Base-by-base conservation (phyloP, 1,284 basidiomycete genomes). In the Phlebopus sp. region DNA sequence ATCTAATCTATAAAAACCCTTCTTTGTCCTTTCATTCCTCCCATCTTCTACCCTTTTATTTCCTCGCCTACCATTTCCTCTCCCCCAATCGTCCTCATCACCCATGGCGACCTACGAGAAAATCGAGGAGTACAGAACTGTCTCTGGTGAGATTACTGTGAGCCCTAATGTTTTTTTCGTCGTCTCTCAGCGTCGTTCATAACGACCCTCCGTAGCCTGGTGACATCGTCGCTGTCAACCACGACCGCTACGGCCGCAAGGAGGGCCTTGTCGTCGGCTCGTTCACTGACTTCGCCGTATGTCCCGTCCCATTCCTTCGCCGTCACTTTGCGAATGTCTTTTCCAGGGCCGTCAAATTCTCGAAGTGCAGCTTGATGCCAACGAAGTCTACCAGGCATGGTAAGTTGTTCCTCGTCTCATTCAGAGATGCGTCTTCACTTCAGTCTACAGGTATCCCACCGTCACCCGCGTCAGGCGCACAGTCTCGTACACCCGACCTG, bases 191-290 rank as follows among this genome's bases (percentile, higher is more conserved):
- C 18, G 10, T 37, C 13, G 40, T 35, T 23, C 34, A 19, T 53
- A 9, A 57, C 25, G 11, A 13, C 41, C 2, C 18, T 36, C 37
- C 42, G 44, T 58, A 86, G 84, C 78, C 84, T 46, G 89, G 88
- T 56, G 87, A 90, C 66, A 77, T 90, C 60, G 87, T 90, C 64
- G 73, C 84, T 44, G 82, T 90, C 60, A 76, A 81, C 59, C 77
- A 87, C 59, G 79, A 79, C 40, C 44, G 66, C 32, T 75, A 76
- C 55, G 82, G 82, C 57, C 74, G 78, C 55, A 79, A 75, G 60
- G 86, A 90, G 60, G 88, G 88, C 46, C 77, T 90, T 52, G 87
- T 90, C 54, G 70, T 89, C 37, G 86, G 86, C 37, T 77, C 83
- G 29, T 82, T 85, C 69, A 62, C 79, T 47, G 87, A 90, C 75